These are phyloP conservation scores for Verbascum thapsus DNA, from an alignment of 257 asterid genomes.

Conservation along the genomic window DNA sequence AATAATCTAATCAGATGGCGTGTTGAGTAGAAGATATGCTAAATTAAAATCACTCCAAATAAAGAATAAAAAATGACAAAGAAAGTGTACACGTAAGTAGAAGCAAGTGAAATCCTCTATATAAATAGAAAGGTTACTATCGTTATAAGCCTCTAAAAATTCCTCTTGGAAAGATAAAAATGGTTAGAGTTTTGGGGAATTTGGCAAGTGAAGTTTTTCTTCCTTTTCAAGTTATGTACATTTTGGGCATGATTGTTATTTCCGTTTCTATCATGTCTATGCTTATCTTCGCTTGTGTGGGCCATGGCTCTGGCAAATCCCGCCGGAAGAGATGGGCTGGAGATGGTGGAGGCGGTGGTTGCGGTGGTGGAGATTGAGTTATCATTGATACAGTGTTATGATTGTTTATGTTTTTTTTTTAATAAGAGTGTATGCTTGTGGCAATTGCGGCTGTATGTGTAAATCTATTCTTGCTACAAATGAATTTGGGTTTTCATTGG, in stretches of 20 bases:
- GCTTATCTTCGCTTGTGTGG: conserved; percentile 24
- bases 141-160: conserved; percentile 2
- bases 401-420: too few relatives aligned
- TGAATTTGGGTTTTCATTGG: too few relatives aligned
- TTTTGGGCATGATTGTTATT: conserved; percentile 12
- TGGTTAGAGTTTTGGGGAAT: not conserved
- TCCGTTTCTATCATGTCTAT: conserved; percentile 26
- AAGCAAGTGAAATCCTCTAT: not conserved
- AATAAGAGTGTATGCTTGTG: too few relatives aligned
- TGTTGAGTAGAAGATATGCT: too few relatives aligned
- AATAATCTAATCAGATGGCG: too few relatives aligned
- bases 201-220: not conserved
- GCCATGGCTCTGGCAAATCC: too few relatives aligned
- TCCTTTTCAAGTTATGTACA: not conserved
- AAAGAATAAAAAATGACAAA: not conserved
- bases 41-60: too few relatives aligned
- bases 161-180: not conserved
- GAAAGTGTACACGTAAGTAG: not conserved
- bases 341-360: not conserved
- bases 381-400: too few relatives aligned
- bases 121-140: not conserved
- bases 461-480: too few relatives aligned
- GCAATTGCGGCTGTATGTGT: too few relatives aligned
- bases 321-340: not conserved
- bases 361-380: not conserved